Conservation (phyloP, 2,329 filamentous ascomycete species). For the Aspergillus novoparasiticus region DNA sequence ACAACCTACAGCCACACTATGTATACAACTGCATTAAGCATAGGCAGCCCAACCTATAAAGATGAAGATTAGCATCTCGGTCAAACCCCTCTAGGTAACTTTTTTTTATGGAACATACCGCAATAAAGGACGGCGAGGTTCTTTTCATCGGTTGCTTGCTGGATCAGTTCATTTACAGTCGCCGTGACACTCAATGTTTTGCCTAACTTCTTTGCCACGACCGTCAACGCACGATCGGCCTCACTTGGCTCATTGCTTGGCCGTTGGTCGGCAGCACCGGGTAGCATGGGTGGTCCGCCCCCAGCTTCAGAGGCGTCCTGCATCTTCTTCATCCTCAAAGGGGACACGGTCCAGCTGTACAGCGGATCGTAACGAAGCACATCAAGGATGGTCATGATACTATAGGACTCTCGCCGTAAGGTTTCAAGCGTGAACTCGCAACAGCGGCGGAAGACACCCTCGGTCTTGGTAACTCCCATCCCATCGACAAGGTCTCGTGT, state of each 20-base stretch:
- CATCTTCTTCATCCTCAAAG: constrained; percentile 66
- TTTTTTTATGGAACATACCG: constrained; percentile 51
- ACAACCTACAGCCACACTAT: neutral
- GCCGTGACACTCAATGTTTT: constrained; percentile 93
- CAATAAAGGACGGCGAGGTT: constrained; percentile 91
- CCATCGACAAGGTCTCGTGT: constrained; percentile 95
- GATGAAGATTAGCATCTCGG: constrained; percentile 12
- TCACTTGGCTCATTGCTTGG: constrained; percentile 67
- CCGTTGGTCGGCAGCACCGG: constrained; percentile 34
- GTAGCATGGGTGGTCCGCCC: constrained; percentile 40
- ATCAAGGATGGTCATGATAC: constrained; percentile 98
- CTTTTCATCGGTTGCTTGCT: constrained; percentile 88
- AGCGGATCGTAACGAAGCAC: constrained; percentile 97
- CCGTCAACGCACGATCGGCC: constrained; percentile 85
- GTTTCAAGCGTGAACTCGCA: constrained; percentile 97
- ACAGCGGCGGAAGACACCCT: constrained; percentile 95
- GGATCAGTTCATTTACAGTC: constrained; percentile 95
- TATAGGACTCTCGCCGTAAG: constrained; percentile 90
- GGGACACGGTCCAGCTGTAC: constrained; percentile 91
- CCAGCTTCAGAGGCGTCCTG: constrained; percentile 57
- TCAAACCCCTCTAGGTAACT: neutral
- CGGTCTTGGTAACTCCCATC: constrained; percentile 92
- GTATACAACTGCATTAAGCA: constrained; percentile 29
- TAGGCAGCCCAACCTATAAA: constrained; percentile 55
- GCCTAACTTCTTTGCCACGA: constrained; percentile 93